A percentile compares a stretch with the other conserved stretches of the same genome.
phyloP scores from a whole-genome alignment of 192 early-diverging fungal species.

The Podochytrium sp. region DNA sequence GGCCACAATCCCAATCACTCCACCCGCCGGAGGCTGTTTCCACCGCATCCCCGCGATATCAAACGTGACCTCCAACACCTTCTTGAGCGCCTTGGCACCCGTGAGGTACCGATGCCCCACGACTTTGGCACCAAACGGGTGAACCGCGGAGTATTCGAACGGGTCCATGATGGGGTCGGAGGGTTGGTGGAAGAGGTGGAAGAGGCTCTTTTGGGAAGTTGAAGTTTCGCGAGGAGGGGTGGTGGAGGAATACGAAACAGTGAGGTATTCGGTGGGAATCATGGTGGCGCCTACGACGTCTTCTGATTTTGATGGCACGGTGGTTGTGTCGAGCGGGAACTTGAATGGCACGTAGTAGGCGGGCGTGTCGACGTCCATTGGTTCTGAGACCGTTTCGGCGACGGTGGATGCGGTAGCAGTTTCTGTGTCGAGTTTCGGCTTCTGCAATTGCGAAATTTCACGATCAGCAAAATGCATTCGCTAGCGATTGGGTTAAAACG shows the following conservation, averaged over 20 bases:
- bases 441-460: not conserved
- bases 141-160: constrained; percentile 11
- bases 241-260: not conserved
- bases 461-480: not conserved
- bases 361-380: constrained; percentile 8
- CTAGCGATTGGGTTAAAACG: not conserved
- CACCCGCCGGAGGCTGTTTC: constrained; percentile 59
- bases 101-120: constrained; percentile 64
- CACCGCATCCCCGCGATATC: constrained; percentile 41
- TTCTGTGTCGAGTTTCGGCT: not conserved
- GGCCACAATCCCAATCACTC: constrained; percentile 85
- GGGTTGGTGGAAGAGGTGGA: constrained; percentile 1
- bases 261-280: constrained; percentile 1
- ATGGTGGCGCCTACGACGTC: not conserved
- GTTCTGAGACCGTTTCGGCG: not conserved
- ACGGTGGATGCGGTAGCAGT: not conserved
- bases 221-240: not conserved
- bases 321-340: not conserved
- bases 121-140: constrained; percentile 48
- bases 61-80: constrained; percentile 53
- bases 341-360: constrained; percentile 7
- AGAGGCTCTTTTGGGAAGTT: not conserved
- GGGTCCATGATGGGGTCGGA: not conserved
- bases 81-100: constrained; percentile 68
- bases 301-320: not conserved